Evolutionary conservation across 2,329 filamentous ascomycete species (phyloP), one percentile per base, ranked within the genome.

Genomic region (Venturia aucupariae): DNA sequence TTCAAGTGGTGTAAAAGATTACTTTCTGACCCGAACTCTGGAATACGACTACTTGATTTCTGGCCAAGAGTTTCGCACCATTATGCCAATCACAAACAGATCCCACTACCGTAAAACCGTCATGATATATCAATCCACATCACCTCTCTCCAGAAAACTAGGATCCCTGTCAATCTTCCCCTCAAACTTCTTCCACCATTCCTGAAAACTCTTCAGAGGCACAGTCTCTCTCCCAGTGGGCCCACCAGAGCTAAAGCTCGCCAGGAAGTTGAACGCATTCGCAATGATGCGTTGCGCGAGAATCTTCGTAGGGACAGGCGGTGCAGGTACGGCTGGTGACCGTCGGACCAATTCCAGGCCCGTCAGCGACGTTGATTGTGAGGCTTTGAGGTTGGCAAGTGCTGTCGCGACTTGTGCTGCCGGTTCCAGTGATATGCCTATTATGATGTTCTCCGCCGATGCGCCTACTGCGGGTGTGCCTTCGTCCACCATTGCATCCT

Each of bases 161-260:
- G 94, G 93, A 77, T 99, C 94, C 68, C 85, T 82, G 70, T 92
- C 88, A 46, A 99, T 84, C 72, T 87, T 88, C 67, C 85, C 84
- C 79, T 99, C 93, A 77, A 99, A 99, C 77, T 97, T 97, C 66
- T 82, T 84, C 94, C 95, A 99, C 94, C 95, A 99, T 65, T 96
- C 91, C 77, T 95, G 89, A 74, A 99, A 99, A 5, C 90, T 90
- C 77, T 90, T 94, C 68, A 99, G 77, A n/a, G 94, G 92, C 30
- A 99, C 90, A 15, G 95, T 89, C 74, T 97, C 93, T 57, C 89
- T 84, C 0, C 89, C 89, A 1, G 80, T 57, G 79, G 78, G 69
- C 82, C 80, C 35, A 80, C 80, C 65, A 83, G 86, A 85, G 66
- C 88, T 90, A 79, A 96, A 97, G 70, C 91, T 89, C 3, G 93